These are phyloP conservation scores for Neurospora discreta DNA, from an alignment of 495 filamentous ascomycete species.

Conservation along the genomic window DNA sequence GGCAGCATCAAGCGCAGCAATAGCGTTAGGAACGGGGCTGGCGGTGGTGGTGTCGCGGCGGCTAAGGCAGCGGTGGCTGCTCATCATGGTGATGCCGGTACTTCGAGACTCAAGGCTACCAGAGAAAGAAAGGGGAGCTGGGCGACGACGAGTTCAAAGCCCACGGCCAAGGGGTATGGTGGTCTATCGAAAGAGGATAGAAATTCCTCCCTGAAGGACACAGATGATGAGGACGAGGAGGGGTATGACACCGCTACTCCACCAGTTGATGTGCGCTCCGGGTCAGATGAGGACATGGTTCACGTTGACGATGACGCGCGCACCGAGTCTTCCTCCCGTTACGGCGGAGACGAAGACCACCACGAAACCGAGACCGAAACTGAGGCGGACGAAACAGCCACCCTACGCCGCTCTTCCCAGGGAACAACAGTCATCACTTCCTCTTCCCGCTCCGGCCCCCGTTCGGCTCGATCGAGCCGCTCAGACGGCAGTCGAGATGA, in stretches of 20 bases:
- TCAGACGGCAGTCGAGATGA: neutral
- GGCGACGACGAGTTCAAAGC: slow-evolving; percentile 26
- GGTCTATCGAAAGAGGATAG: slow-evolving; percentile 30
- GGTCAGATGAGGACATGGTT: neutral
- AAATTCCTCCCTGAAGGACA: neutral
- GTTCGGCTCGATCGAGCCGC: neutral
- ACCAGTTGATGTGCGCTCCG: neutral
- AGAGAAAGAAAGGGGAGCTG: neutral
- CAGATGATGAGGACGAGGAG: slow-evolving; percentile 7
- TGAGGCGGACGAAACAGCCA: slow-evolving; percentile 13
- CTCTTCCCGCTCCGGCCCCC: slow-evolving; percentile 19
- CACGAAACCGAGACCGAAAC: neutral
- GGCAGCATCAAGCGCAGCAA: slow-evolving; percentile 51
- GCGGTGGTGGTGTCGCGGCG: slow-evolving; percentile 31
- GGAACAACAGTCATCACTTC: slow-evolving; percentile 46
- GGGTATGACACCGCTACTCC: neutral
- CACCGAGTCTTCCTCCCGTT: neutral
- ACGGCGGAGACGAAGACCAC: neutral
- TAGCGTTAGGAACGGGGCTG: slow-evolving; percentile 55
- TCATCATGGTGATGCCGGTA: neutral
- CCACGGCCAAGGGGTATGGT: slow-evolving; percentile 32
- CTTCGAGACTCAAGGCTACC: neutral
- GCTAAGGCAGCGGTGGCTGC: neutral
- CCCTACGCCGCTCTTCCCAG: slow-evolving; percentile 18
- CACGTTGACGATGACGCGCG: neutral